phyloP scores from a whole-genome alignment of 1,284 basidiomycete species.

The Cutaneotrichosporon curvatum region DNA sequence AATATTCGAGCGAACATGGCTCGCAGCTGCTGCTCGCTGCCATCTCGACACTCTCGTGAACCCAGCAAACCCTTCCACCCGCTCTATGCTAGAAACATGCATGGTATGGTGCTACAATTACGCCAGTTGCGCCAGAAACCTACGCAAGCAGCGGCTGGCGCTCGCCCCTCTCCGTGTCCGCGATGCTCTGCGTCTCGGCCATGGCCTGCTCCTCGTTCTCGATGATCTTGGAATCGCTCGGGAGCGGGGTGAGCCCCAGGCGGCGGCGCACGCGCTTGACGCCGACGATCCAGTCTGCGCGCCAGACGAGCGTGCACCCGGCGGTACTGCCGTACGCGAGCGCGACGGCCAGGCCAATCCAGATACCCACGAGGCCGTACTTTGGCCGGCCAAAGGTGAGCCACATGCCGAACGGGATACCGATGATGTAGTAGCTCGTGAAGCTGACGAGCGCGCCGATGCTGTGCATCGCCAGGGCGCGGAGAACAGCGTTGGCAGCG shows the following conservation, averaged over 20 bases:
- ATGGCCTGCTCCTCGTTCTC: slow-evolving; percentile 4
- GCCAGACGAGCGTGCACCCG: slow-evolving; percentile 42
- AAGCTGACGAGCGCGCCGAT: slow-evolving; percentile 50
- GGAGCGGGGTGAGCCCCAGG: slow-evolving; percentile 26
- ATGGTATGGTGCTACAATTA: too few species aligned
- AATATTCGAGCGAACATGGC: too few species aligned
- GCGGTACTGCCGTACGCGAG: slow-evolving; percentile 43
- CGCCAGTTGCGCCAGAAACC: too few species aligned
- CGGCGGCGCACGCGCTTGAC: slow-evolving; percentile 44
- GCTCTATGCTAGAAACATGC: too few species aligned
- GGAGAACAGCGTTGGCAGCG: slow-evolving; percentile 65
- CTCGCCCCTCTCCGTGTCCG: background rate
- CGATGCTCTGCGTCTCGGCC: background rate
- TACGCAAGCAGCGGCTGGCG: background rate
- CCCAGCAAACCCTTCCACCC: too few species aligned
- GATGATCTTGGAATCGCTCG: slow-evolving; percentile 9
- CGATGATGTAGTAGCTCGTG: slow-evolving; percentile 49
- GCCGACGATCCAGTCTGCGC: slow-evolving; percentile 46
- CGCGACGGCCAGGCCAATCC: slow-evolving; percentile 49
- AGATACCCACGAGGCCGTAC: slow-evolving; percentile 46
- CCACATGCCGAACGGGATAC: slow-evolving; percentile 48
- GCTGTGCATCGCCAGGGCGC: slow-evolving; percentile 62
- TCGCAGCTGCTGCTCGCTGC: too few species aligned
- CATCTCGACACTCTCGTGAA: too few species aligned
- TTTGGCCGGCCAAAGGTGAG: slow-evolving; percentile 44